Percentiles rank a stretch among this genome's conserved stretches.
Conservation (phyloP, 202 grass and related monocot genomes). For the Miscanthus sacchariflorus region DNA sequence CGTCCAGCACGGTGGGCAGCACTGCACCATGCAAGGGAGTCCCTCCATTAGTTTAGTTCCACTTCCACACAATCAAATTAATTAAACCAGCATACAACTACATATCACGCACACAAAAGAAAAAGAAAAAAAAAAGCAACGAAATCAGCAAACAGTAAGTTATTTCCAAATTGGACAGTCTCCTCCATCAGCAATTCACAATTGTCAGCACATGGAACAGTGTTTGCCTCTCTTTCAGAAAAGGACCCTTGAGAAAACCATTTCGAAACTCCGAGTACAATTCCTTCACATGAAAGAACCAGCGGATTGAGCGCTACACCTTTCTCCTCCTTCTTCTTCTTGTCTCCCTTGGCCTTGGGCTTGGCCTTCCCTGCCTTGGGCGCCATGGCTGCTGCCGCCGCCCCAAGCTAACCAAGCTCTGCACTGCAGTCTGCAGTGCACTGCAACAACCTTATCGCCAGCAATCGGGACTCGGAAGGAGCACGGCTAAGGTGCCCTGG, state of each 20-base stretch:
- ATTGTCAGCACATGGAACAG: not conserved
- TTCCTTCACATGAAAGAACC: not conserved
- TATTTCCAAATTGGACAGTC: not conserved
- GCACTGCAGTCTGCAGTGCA: too few species aligned
- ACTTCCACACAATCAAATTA: not conserved
- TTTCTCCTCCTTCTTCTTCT: constrained; percentile 99
- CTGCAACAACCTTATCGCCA: not conserved
- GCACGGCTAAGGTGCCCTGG: constrained; percentile 32
- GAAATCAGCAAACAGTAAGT: not conserved
- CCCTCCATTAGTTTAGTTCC: constrained; percentile 15
- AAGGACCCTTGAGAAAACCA: not conserved
- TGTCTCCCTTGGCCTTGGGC: constrained; percentile 85
- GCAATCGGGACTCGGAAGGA: not conserved
- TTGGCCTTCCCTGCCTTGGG: constrained; percentile 89
- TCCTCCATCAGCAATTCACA: not conserved
- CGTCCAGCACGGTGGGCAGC: constrained; percentile 78
- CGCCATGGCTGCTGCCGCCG: constrained; percentile 59
- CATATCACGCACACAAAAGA: not conserved
- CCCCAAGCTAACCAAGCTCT: not conserved
- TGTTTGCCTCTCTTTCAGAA: not conserved
- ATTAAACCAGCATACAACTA: not conserved
- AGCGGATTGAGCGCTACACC: constrained; percentile 45
- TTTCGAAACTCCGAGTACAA: not conserved
- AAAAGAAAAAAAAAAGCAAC: not conserved
- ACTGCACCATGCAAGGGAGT: constrained; percentile 70